These are phyloP conservation scores for Metschnikowia noctiluminum DNA, from an alignment of 805 yeast species.

Conservation along the genomic window DNA sequence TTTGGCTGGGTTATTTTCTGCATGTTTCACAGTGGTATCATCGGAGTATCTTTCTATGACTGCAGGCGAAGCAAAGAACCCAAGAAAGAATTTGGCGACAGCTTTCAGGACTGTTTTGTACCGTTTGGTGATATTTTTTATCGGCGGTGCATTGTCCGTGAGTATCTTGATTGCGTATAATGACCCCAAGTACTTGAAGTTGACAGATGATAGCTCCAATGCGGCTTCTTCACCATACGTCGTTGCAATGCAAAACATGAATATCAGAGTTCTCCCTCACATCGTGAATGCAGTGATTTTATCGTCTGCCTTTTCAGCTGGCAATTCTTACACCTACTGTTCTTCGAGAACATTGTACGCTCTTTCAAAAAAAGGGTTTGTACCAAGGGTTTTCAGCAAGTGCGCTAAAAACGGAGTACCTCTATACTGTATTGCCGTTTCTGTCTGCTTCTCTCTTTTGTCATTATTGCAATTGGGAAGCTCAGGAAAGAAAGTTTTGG, in stretches of 20 bases:
- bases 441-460: slow-evolving; percentile 18
- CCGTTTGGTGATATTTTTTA: slow-evolving; percentile 43
- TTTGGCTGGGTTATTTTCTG: slow-evolving; percentile 35
- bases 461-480: slow-evolving; percentile 20
- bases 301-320: slow-evolving; percentile 21
- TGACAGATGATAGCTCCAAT: slow-evolving; percentile 14
- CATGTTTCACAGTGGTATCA: slow-evolving; percentile 40
- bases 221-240: slow-evolving; percentile 22
- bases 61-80: slow-evolving; percentile 43
- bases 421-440: slow-evolving; percentile 18
- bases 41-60: slow-evolving; percentile 45
- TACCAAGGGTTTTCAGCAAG: slow-evolving; percentile 15
- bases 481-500: slow-evolving; percentile 17
- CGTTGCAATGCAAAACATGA: slow-evolving; percentile 22
- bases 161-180: slow-evolving; percentile 31
- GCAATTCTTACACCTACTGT: slow-evolving; percentile 21
- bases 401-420: slow-evolving; percentile 20
- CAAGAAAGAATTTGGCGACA: slow-evolving; percentile 37
- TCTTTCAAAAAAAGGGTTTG: slow-evolving; percentile 18
- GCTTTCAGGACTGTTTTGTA: slow-evolving; percentile 43
- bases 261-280: slow-evolving; percentile 17
- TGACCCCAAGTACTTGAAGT: slow-evolving; percentile 17
- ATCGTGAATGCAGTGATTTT: slow-evolving; percentile 19
- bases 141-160: slow-evolving; percentile 43
- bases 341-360: slow-evolving; percentile 21